Evolutionary conservation across 768 basidiomycete genomes (phyloP).

Genomic region (Leccinum ochraceum): DNA sequence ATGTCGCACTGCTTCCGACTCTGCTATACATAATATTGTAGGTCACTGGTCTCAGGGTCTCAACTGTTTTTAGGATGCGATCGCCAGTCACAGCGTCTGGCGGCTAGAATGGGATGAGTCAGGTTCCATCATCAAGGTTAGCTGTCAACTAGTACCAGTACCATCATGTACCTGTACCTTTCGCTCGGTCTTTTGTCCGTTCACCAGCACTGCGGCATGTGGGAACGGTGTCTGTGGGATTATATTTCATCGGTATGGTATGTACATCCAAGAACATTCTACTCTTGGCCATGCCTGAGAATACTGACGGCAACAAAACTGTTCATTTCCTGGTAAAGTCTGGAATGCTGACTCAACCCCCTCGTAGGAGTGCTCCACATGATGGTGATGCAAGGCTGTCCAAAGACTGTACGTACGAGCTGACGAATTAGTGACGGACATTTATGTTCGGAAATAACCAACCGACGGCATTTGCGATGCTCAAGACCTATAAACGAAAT

Average conservation of each 20-base stretch:
- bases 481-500: slow-evolving; percentile 20
- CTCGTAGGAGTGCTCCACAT: background rate
- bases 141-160: background rate
- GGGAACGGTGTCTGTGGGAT: background rate
- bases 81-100: background rate
- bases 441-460: background rate
- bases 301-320: background rate
- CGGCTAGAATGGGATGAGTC: background rate
- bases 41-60: background rate
- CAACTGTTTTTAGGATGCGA: background rate
- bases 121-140: background rate
- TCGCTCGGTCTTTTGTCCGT: background rate
- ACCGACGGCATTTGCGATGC: background rate
- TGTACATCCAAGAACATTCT: background rate
- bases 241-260: slow-evolving; percentile 1
- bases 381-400: slow-evolving; percentile 3
- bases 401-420: slow-evolving; percentile 1
- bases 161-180: background rate
- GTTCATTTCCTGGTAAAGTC: background rate
- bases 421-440: background rate
- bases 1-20: background rate
- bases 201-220: background rate
- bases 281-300: slow-evolving; percentile 3
- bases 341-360: slow-evolving; percentile 4
- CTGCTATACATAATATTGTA: background rate